These are phyloP conservation scores for Triticum urartu DNA, from an alignment of 176 grass and related monocot species.

Conservation along the genomic window DNA sequence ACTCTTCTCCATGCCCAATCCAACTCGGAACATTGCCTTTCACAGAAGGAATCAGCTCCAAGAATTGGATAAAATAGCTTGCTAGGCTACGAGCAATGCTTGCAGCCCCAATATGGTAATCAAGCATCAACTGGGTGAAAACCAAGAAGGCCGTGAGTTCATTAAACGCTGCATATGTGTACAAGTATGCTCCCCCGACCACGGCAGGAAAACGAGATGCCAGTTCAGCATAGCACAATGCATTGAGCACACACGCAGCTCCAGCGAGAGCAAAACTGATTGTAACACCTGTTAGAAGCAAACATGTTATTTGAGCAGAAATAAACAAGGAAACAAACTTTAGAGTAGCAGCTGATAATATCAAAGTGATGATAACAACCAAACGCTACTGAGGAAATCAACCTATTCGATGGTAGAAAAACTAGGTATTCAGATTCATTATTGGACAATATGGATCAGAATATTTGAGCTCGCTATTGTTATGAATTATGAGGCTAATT, in stretches of 20 bases:
- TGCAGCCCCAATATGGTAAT: constrained; percentile 87
- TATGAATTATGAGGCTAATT: background rate
- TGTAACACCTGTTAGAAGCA: constrained; percentile 63
- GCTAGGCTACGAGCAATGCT: constrained; percentile 92
- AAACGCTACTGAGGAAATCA: background rate
- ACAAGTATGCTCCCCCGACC: constrained; percentile 92
- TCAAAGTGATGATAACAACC: background rate
- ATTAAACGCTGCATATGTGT: constrained; percentile 87
- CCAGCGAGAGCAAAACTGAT: constrained; percentile 93
- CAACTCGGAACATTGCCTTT: constrained; percentile 78
- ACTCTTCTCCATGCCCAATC: constrained; percentile 85
- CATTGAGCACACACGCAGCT: constrained; percentile 78
- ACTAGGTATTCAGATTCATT: background rate
- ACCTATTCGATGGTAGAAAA: background rate
- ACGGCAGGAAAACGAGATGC: constrained; percentile 92
- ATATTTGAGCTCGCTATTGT: background rate
- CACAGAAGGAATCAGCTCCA: constrained; percentile 81
- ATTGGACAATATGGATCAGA: background rate
- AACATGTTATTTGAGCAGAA: background rate
- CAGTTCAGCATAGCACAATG: constrained; percentile 88
- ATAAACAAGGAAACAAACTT: background rate
- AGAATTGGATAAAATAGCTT: constrained; percentile 80
- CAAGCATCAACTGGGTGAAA: constrained; percentile 92
- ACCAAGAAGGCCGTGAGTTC: constrained; percentile 94
- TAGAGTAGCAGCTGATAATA: background rate